Evolutionary conservation across 2,329 filamentous ascomycete genomes (phyloP), one percentile per base, ranked within the genome.

Genomic region (Fusarium praegraminearum): DNA sequence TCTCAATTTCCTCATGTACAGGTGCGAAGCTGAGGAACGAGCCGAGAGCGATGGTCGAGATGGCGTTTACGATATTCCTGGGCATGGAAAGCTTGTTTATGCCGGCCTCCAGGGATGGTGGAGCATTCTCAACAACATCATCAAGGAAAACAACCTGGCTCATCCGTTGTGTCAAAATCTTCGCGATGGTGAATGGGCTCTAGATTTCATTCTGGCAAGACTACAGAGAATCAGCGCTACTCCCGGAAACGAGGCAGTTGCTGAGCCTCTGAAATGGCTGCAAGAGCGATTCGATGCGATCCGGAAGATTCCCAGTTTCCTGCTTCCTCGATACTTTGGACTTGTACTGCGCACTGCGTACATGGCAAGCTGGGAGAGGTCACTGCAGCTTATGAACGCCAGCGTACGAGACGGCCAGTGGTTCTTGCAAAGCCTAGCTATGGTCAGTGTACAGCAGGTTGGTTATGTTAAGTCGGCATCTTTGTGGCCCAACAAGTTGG

Each of bases 41-140:
- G 93, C 96, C 72, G 89, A 87, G 9, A 97, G 92, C 69, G 87
- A 86, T 53, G 93, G 93, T 6, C 86, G 87, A 63, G 93, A 98
- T 77, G 95, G 96, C n/a, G 90, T 90, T 11, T 99, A 98, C 80
- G 87, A 90, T 54, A 91, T 99, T 69, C 96, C 96, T 2, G 90
- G 90, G 2, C 85, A 94, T 76, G 95, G 94, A 4, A 89, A 91
- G 62, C 86, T 98, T 43, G 93, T 98, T 3, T 99, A 98, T 79
- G 95, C 95, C 64, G 96, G 96, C 65, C 85, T 99, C n/a, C 96
- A 99, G 79, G 97, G 97, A 38, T 99, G 96, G 95, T 97, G 95
- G 94, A 98, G 94, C 77, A 84, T 97, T 1, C 83, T 99, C 43
- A 91, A 93, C 73, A 86, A 92, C 60, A 91, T 99, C 66, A 92